phyloP scores from a whole-genome alignment of 2,329 filamentous ascomycete species.

The Nigrograna mackinnonii region DNA sequence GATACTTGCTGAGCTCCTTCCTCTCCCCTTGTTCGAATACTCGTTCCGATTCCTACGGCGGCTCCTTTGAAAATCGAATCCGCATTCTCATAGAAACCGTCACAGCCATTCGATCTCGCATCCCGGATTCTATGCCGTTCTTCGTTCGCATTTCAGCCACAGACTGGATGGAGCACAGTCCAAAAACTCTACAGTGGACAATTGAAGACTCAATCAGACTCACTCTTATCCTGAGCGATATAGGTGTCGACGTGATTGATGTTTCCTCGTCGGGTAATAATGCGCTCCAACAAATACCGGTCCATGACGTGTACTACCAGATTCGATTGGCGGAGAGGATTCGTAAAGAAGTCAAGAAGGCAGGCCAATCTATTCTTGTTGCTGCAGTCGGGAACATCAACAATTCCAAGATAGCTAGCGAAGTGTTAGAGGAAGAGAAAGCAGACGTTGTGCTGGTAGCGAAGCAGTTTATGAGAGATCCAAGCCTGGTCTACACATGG shows the following conservation, averaged over 20 bases:
- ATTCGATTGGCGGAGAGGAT: conserved; percentile 48
- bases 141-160: too few species aligned
- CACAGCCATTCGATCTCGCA: conserved; percentile 21
- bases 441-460: conserved; percentile 52
- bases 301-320: conserved; percentile 42
- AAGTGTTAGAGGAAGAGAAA: conserved; percentile 37
- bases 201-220: too few species aligned
- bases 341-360: conserved; percentile 32
- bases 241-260: conserved; percentile 45
- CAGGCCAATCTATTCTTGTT: conserved; percentile 45
- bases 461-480: conserved; percentile 54
- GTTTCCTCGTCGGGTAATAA: conserved; percentile 47
- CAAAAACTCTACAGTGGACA: too few species aligned
- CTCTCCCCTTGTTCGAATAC: conserved; percentile 34
- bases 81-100: conserved; percentile 38
- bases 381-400: conserved; percentile 54
- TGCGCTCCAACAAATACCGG: conserved; percentile 42
- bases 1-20: conserved; percentile 40
- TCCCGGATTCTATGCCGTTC: too few species aligned
- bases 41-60: conserved; percentile 40
- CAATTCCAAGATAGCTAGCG: conserved; percentile 48
- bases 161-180: too few species aligned
- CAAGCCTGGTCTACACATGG: conserved; percentile 54
- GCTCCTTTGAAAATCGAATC: conserved; percentile 34
- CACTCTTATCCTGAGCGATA: too few species aligned